Evolutionary conservation across 805 yeast genomes (phyloP).

Genomic region (Saccharomycopsis guyanensis): DNA sequence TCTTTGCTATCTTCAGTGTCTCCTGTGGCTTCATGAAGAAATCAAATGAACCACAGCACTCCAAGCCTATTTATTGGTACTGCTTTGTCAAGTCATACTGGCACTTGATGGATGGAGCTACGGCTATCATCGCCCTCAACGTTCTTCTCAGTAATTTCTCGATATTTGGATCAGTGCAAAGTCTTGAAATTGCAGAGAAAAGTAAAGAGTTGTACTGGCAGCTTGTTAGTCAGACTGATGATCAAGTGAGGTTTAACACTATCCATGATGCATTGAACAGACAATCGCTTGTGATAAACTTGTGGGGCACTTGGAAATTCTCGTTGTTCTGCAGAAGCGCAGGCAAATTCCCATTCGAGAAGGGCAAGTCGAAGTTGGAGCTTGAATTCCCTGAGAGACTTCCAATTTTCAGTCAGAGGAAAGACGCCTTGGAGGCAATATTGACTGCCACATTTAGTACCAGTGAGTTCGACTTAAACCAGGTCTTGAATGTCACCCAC

Average conservation of each 20-base stretch:
- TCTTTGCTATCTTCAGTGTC: constrained; percentile 8
- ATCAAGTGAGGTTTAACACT: not conserved
- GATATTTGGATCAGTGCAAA: not conserved
- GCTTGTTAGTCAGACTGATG: not conserved
- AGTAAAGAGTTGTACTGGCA: not conserved
- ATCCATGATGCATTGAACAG: not conserved
- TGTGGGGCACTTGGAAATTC: constrained; percentile 9
- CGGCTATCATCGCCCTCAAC: not conserved
- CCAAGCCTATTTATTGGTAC: constrained; percentile 11
- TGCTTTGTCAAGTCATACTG: constrained; percentile 6
- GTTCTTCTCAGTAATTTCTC: not conserved
- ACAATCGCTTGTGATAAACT: not conserved
- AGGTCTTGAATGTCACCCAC: not conserved
- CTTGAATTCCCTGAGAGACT: not conserved
- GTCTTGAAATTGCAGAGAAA: not conserved
- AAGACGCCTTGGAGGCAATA: not conserved
- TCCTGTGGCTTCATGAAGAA: not conserved
- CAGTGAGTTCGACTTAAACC: not conserved
- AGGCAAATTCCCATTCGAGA: constrained; percentile 3
- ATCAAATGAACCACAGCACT: not conserved
- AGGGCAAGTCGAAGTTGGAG: not conserved
- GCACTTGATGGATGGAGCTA: not conserved
- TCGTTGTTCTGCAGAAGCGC: not conserved
- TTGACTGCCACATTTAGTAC: not conserved
- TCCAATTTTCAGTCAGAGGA: not conserved